A percentile compares a stretch with the other conserved stretches of the same genome.
These are phyloP conservation scores for Albugo candida DNA, from an alignment of 352 stramenopile genomes.

Conservation along the genomic window DNA sequence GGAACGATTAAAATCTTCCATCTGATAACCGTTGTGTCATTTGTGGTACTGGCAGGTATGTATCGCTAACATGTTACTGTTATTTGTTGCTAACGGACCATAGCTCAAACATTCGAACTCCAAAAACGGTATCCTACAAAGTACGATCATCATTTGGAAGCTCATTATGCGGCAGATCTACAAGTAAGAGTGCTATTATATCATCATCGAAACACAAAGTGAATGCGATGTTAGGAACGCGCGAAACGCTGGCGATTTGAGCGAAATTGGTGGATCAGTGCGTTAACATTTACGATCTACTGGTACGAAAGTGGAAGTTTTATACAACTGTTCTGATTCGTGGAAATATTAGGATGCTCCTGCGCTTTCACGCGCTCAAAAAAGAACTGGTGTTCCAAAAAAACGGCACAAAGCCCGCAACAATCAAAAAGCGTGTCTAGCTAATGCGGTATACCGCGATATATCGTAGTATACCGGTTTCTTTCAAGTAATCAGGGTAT, in stretches of 20 bases:
- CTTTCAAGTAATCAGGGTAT: too few species aligned
- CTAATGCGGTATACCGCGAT: too few species aligned
- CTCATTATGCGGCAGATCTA: constrained; percentile 47
- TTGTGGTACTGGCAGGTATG: constrained; percentile 30
- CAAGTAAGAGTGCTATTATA: constrained; percentile 16
- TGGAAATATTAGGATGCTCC: constrained; percentile 28
- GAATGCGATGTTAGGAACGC: constrained; percentile 25
- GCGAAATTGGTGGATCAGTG: constrained; percentile 74
- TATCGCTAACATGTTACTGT: background rate
- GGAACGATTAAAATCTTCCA: constrained; percentile 50
- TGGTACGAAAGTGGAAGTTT: constrained; percentile 19
- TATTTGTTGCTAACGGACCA: background rate
- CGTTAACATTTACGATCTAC: constrained; percentile 71
- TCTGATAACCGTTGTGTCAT: constrained; percentile 53
- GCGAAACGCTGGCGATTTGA: constrained; percentile 52
- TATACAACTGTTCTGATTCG: background rate
- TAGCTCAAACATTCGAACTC: constrained; percentile 57
- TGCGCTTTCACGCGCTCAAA: constrained; percentile 64
- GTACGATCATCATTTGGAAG: constrained; percentile 16
- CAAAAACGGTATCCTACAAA: constrained; percentile 46
- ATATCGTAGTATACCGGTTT: too few species aligned
- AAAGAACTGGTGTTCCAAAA: constrained; percentile 28
- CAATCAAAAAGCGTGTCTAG: too few species aligned
- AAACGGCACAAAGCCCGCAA: too few species aligned
- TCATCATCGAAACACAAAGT: too few species aligned